A percentile compares a stretch with the other conserved stretches of the same genome.
Evolutionary conservation across 192 early-diverging fungal genomes (phyloP).

Genomic region (Radiomyces spectabilis): DNA sequence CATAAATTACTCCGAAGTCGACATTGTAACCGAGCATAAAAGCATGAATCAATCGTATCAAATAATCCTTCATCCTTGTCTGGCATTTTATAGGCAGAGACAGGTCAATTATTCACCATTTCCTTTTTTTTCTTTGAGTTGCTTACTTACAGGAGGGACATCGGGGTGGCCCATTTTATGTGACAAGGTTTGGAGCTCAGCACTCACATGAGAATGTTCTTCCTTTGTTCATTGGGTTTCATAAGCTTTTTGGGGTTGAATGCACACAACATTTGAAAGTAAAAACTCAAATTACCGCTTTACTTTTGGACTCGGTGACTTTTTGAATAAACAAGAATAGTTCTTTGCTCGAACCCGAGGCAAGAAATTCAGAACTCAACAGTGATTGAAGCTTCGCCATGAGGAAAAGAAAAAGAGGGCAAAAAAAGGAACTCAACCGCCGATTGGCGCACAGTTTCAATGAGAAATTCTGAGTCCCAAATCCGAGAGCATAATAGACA

Average conservation of each 20-base stretch:
- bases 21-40: constrained; percentile 49
- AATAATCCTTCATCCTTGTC: constrained; percentile 43
- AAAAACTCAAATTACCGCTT: constrained; percentile 13
- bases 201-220: constrained; percentile 10
- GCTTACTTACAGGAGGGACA: constrained; percentile 16
- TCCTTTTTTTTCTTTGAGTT: background rate
- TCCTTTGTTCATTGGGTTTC: no score
- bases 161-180: constrained; percentile 18
- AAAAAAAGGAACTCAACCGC: no score
- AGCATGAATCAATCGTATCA: constrained; percentile 41
- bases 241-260: no score
- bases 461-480: no score
- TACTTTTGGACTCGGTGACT: constrained; percentile 13
- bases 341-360: constrained; percentile 14
- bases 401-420: no score
- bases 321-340: constrained; percentile 15
- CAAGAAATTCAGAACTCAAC: constrained; percentile 20
- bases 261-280: background rate
- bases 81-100: constrained; percentile 1
- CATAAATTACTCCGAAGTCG: constrained; percentile 47
- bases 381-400: constrained; percentile 1
- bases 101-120: background rate
- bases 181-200: constrained; percentile 9
- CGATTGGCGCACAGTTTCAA: no score
- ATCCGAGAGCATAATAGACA: no score